These are phyloP conservation scores for Porcisia hertigi DNA, from an alignment of 208 protist genomes.

Conservation along the genomic window DNA sequence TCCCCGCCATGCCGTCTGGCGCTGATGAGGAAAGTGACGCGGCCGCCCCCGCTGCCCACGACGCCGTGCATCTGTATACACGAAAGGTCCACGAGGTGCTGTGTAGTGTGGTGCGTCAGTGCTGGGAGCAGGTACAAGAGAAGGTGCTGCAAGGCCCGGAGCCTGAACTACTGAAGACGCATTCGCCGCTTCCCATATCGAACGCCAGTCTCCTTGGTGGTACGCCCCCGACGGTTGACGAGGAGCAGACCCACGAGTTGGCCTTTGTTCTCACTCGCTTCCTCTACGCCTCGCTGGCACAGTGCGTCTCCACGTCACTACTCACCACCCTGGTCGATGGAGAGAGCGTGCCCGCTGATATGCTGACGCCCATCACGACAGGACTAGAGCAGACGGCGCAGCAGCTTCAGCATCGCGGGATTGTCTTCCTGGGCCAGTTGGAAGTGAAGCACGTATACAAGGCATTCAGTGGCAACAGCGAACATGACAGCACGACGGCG, in stretches of 20 bases:
- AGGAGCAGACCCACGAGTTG: constrained; percentile 5
- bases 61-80: constrained; percentile 17
- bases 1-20: constrained; percentile 30
- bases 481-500: constrained; percentile 5
- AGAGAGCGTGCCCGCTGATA: constrained; percentile 18
- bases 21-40: neutral
- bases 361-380: constrained; percentile 14
- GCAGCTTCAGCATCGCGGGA: constrained; percentile 48
- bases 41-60: neutral
- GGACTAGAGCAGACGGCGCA: constrained; percentile 26
- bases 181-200: constrained; percentile 20
- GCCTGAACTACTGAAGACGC: constrained; percentile 13
- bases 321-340: constrained; percentile 11
- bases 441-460: constrained; percentile 33
- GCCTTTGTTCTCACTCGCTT: constrained; percentile 26
- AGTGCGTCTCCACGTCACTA: constrained; percentile 28
- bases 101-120: constrained; percentile 18
- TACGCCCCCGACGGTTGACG: constrained; percentile 13
- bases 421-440: constrained; percentile 65
- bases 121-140: neutral
- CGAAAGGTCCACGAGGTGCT: constrained; percentile 22
- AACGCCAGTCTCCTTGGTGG: constrained; percentile 18
- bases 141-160: constrained; percentile 10
- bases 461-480: constrained; percentile 29
- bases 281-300: constrained; percentile 28